Evolutionary conservation across 1,139 yeast species (phyloP).

Genomic region (Debaryomyces fabryi): DNA sequence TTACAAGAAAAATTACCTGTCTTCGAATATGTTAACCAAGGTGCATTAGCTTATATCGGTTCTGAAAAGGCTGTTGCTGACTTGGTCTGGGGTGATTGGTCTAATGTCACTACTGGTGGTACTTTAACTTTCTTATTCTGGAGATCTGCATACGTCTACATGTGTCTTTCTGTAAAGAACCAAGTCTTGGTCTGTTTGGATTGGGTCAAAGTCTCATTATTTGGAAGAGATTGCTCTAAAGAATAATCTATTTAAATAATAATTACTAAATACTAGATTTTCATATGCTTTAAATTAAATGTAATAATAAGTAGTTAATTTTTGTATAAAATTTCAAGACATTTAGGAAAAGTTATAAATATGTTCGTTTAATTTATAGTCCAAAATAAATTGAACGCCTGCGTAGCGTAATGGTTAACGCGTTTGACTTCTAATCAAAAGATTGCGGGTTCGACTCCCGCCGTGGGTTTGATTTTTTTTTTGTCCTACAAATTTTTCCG

Average conservation of each 20-base stretch:
- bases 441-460: slow-evolving; percentile 40
- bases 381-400: slow-evolving; percentile 17
- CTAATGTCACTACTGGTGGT: slow-evolving; percentile 81
- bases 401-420: slow-evolving; percentile 37
- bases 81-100: slow-evolving; percentile 84
- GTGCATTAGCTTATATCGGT: slow-evolving; percentile 83
- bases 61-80: slow-evolving; percentile 94
- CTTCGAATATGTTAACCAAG: slow-evolving; percentile 67
- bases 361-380: not conserved
- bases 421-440: slow-evolving; percentile 38
- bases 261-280: not conserved
- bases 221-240: slow-evolving; percentile 83
- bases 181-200: slow-evolving; percentile 83
- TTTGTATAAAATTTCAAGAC: not conserved
- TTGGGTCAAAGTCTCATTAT: slow-evolving; percentile 83
- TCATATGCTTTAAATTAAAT: not conserved
- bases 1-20: slow-evolving; percentile 53
- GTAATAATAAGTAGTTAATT: not conserved
- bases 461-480: slow-evolving; percentile 26
- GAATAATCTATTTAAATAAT: slow-evolving; percentile 34
- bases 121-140: slow-evolving; percentile 86
- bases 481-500: not conserved
- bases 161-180: slow-evolving; percentile 89
- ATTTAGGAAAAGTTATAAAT: not conserved
- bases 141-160: slow-evolving; percentile 91